A percentile compares a stretch with the other conserved stretches of the same genome.
Conservation (phyloP, 2,329 filamentous ascomycete genomes). For the Fusarium sp. region DNA sequence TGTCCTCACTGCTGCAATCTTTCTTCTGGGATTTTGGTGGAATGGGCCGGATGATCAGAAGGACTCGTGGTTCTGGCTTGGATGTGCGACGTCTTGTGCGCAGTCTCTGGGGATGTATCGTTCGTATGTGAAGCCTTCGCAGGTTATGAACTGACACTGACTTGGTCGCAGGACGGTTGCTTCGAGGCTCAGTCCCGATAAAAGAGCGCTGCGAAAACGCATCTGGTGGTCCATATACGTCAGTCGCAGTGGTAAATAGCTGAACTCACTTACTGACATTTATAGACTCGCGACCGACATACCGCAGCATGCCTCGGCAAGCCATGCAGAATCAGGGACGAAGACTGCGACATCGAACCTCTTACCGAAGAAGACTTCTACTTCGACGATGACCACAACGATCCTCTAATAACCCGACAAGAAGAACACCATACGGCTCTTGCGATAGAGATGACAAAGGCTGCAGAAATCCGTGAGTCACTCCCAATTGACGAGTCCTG, state of each 20-base stretch:
- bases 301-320: constrained; percentile 24
- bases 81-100: constrained; percentile 26
- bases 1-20: constrained; percentile 2
- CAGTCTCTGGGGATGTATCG: constrained; percentile 34
- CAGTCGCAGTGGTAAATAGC: fast-evolving
- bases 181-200: background rate
- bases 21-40: constrained; percentile 36
- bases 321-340: constrained; percentile 33
- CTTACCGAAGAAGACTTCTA: constrained; percentile 11
- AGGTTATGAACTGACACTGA: fast-evolving
- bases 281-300: constrained; percentile 25
- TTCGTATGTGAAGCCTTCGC: background rate
- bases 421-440: constrained; percentile 23
- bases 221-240: constrained; percentile 40
- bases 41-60: constrained; percentile 34
- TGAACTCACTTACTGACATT: fast-evolving
- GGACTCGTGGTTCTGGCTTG: constrained; percentile 34
- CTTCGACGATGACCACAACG: constrained; percentile 7
- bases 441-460: constrained; percentile 15
- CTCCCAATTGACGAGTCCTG: fast-evolving
- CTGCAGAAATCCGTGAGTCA: constrained; percentile 15
- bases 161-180: background rate
- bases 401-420: background rate
- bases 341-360: constrained; percentile 33
- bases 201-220: constrained; percentile 14